Conservation (phyloP, 371 early-diverging fungal species). For the Entomophthora muscae region DNA sequence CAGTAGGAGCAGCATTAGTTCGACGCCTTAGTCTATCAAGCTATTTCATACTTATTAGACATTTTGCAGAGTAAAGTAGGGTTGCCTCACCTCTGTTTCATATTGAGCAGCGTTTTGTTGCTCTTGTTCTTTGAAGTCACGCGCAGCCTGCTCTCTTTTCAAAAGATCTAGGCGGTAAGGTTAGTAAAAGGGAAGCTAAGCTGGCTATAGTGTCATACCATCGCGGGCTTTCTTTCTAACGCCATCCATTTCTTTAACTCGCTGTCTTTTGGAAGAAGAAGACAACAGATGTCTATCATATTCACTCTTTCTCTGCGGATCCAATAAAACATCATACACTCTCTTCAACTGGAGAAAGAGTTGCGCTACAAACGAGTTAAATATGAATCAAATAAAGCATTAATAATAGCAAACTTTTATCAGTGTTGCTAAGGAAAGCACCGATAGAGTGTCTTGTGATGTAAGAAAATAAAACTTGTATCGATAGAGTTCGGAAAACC, state of each 20-base stretch:
- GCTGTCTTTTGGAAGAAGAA: background rate
- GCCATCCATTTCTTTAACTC: background rate
- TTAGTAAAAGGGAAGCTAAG: background rate
- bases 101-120: background rate
- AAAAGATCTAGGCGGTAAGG: background rate
- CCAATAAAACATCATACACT: background rate
- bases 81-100: conserved; percentile 1
- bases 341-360: background rate
- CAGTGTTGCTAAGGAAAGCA: too few relatives aligned
- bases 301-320: background rate
- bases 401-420: too few relatives aligned
- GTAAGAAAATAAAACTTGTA: too few relatives aligned
- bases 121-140: background rate
- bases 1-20: background rate
- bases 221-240: background rate
- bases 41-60: background rate
- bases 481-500: too few relatives aligned
- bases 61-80: background rate
- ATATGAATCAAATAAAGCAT: too few relatives aligned
- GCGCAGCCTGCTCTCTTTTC: background rate
- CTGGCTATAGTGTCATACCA: background rate
- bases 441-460: too few relatives aligned
- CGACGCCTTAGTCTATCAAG: background rate
- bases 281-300: background rate
- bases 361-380: conserved; percentile 1